Evolutionary conservation across 768 basidiomycete genomes (phyloP), one percentile per base, ranked within the genome.

Genomic region (Mycena crocata): DNA sequence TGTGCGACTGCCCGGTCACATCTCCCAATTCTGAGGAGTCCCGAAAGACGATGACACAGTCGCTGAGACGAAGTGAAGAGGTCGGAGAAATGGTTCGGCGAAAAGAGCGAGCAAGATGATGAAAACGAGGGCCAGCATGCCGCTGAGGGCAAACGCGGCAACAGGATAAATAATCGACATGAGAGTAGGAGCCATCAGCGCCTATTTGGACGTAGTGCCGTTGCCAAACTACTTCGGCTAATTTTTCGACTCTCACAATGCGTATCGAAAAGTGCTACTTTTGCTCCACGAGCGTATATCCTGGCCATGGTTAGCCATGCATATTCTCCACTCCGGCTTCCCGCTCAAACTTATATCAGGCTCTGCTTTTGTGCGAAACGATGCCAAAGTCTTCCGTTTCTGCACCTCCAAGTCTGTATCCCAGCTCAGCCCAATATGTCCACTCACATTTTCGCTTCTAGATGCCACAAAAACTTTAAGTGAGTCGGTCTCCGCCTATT

Each of bases 381-480:
- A 99, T 80, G 90, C 96, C 63, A 99, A 99, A 84, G 91, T 95
- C 67, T 99, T 99, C 82, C 87, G 96, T 49, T 99, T 99, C 81
- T 99, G 98, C 80, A 94, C 95, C 12, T 96, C 94, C 76, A 99
- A 99, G 94, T 99, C 71, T 73, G 91, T 77, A 32, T 49, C 44
- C 15, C 51, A 28, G 45, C 35, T 50, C 26, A 30, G 3, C 28
- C 28, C 10, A 39, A 26, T 64, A 9, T 46, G 5, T 54, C 50
- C 4, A 10, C 50, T 68, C 19, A 68, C 72, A 37, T 28, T 26
- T 12, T 62, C 74, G 19, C 73, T 26, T 60, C 7, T 57, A 96
- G 94, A 85, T 98, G 98, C 78, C 94, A 98, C 80, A 99, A 99
- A 83, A 99, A 98, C 81, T 99, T 99, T 90, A 99, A 99, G 95